phyloP scores from a whole-genome alignment of 805 yeast species.

The Metschnikowia henanensis region DNA sequence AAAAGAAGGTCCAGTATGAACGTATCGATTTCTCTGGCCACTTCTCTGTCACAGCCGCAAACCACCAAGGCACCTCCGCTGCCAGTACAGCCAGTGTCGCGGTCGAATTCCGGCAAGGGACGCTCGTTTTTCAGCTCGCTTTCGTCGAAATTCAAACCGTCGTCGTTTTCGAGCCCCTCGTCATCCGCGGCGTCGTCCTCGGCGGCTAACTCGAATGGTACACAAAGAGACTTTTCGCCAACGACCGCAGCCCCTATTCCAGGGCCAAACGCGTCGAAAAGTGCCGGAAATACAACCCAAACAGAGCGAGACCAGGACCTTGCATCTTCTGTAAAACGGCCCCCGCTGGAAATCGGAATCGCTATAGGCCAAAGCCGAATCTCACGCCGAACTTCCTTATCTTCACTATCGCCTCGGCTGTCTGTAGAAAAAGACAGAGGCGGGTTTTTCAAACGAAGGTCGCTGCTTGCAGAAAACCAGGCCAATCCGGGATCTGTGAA shows the following conservation, averaged over 20 bases:
- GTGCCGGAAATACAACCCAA: conserved; percentile 1
- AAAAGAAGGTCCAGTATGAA: conserved; percentile 16
- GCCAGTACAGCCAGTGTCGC: conserved; percentile 1
- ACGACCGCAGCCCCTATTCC: conserved; percentile 1
- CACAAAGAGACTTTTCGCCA: neutral
- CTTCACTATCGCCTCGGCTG: conserved; percentile 13
- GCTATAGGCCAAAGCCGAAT: conserved; percentile 13
- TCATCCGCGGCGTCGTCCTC: conserved; percentile 1
- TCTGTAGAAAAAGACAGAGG: conserved; percentile 18
- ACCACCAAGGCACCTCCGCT: neutral
- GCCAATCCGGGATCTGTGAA: neutral
- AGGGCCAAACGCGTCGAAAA: conserved; percentile 2
- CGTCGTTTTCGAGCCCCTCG: conserved; percentile 7
- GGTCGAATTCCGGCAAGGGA: conserved; percentile 13
- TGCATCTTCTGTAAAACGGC: conserved; percentile 23
- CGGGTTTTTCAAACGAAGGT: conserved; percentile 20
- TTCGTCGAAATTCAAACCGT: conserved; percentile 40
- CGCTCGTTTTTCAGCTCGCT: conserved; percentile 36
- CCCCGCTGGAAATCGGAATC: conserved; percentile 28
- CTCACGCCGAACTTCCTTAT: conserved; percentile 10
- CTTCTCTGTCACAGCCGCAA: neutral
- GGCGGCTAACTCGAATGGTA: neutral
- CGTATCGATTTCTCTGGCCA: neutral
- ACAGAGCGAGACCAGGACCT: conserved; percentile 21
- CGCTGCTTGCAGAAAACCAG: conserved; percentile 12